Evolutionary conservation across 2,329 filamentous ascomycete species (phyloP).

Genomic region (Stemphylium vesicarium): DNA sequence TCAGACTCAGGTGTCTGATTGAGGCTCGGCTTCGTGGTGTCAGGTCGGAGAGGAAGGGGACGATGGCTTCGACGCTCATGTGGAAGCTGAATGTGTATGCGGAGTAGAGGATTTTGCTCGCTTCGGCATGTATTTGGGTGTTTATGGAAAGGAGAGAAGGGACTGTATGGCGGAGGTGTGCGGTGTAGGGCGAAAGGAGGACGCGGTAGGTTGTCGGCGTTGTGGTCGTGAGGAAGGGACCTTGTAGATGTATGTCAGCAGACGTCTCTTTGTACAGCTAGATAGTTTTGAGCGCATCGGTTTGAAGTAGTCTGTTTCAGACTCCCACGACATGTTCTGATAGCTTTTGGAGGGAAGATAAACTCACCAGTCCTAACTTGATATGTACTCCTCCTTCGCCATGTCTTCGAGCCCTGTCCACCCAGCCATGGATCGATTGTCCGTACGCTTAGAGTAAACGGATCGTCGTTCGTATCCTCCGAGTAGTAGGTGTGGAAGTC

Average conservation of each 20-base stretch:
- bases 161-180: conserved; percentile 53
- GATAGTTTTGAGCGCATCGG: not conserved
- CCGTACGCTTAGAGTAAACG: conserved; percentile 51
- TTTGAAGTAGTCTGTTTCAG: not conserved
- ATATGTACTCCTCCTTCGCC: conserved; percentile 49
- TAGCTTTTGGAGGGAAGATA: not conserved
- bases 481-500: conserved; percentile 54
- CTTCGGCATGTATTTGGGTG: conserved; percentile 59
- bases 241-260: conserved; percentile 30
- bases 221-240: conserved; percentile 53
- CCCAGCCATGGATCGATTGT: conserved; percentile 52
- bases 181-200: conserved; percentile 52
- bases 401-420: conserved; percentile 30
- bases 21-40: conserved; percentile 56
- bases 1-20: conserved; percentile 59
- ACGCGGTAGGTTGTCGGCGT: conserved; percentile 64
- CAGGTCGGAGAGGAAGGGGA: conserved; percentile 65
- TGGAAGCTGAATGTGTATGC: conserved; percentile 66
- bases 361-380: conserved; percentile 43
- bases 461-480: conserved; percentile 36
- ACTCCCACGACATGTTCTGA: not conserved
- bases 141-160: conserved; percentile 36
- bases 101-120: conserved; percentile 63
- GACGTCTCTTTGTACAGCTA: not conserved
- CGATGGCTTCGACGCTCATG: conserved; percentile 64